phyloP scores from a whole-genome alignment of 306 rosid species.

The Vachellia pachyceras region DNA sequence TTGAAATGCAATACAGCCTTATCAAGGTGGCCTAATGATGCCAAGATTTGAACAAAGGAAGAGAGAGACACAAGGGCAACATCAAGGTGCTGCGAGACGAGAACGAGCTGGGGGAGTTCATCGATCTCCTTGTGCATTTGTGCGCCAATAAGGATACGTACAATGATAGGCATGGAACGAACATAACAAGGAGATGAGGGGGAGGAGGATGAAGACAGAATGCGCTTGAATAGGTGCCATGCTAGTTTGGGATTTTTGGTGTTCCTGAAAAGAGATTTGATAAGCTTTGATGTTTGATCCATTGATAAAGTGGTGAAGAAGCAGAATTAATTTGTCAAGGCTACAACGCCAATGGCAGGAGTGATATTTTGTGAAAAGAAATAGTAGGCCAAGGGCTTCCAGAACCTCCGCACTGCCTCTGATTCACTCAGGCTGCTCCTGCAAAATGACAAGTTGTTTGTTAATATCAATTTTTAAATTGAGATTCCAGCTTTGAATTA shows the following conservation, averaged over 20 bases:
- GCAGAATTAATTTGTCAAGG: not conserved
- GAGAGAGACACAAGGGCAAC: slow-evolving; percentile 55
- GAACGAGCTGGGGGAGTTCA: slow-evolving; percentile 56
- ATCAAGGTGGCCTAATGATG: slow-evolving; percentile 54
- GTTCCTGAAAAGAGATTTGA: not conserved
- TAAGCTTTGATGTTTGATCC: not conserved
- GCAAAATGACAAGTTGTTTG: not conserved
- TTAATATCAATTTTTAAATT: not conserved
- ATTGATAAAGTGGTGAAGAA: not conserved
- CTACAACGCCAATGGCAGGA: not conserved
- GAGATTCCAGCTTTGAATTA: not conserved
- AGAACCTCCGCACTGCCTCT: not conserved
- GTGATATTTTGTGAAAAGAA: not conserved
- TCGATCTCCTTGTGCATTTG: slow-evolving; percentile 68
- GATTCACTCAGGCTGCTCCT: not conserved
- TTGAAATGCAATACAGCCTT: slow-evolving; percentile 64
- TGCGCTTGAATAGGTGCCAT: slow-evolving; percentile 78
- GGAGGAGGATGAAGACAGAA: slow-evolving; percentile 42
- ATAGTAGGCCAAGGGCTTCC: not conserved
- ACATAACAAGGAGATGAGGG: slow-evolving; percentile 27
- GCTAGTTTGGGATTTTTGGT: slow-evolving; percentile 48
- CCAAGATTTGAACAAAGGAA: slow-evolving; percentile 50
- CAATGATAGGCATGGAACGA: slow-evolving; percentile 50
- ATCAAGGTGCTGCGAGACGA: slow-evolving; percentile 47
- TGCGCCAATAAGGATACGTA: slow-evolving; percentile 63